Evolutionary conservation across 2,329 filamentous ascomycete genomes (phyloP).

Genomic region (Fusarium metavorans): DNA sequence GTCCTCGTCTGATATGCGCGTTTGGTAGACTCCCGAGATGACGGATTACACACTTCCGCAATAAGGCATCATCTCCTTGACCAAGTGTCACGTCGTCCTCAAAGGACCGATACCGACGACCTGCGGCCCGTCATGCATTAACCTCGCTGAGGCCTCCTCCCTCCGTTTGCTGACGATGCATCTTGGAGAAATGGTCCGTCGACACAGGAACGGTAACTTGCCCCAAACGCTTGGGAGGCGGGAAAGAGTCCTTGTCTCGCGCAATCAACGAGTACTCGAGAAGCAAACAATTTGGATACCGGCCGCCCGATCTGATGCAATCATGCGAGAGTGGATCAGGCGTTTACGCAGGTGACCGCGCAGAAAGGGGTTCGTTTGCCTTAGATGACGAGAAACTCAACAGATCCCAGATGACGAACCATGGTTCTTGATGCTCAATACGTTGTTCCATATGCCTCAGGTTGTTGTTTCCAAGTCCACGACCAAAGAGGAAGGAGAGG

Average conservation of each 20-base stretch:
- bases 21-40: constrained; percentile 18
- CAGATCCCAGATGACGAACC: not conserved
- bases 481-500: not conserved
- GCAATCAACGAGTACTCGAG: constrained; percentile 11
- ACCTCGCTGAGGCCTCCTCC: not conserved
- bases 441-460: not conserved
- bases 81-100: constrained; percentile 22
- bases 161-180: not conserved
- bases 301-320: constrained; percentile 2
- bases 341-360: not conserved
- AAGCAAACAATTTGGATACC: constrained; percentile 1
- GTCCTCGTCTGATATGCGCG: not conserved
- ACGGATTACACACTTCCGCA: constrained; percentile 34
- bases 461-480: not conserved
- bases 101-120: constrained; percentile 34
- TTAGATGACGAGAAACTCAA: not conserved
- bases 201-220: not conserved
- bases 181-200: not conserved
- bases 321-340: not conserved
- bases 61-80: constrained; percentile 31
- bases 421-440: not conserved
- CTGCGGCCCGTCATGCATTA: constrained; percentile 11
- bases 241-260: constrained; percentile 2
- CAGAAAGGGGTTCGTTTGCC: not conserved
- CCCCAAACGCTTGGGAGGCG: not conserved